Percentiles rank a stretch among this genome's conserved stretches.
These are phyloP conservation scores for Diplodia scrobiculata DNA, from an alignment of 2,329 filamentous ascomycete species.

Conservation along the genomic window DNA sequence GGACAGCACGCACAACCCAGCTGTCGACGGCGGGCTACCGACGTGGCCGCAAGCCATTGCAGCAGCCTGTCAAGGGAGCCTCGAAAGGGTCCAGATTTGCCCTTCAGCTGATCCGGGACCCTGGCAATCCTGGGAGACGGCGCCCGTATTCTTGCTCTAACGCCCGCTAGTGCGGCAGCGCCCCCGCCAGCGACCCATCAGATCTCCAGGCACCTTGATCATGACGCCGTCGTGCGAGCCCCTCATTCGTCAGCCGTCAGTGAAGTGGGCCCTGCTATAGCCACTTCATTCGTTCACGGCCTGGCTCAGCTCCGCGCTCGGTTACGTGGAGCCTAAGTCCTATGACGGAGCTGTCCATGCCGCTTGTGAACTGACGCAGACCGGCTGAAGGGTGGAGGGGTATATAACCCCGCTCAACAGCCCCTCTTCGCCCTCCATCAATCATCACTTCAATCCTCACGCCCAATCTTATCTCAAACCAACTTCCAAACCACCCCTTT, in stretches of 20 bases:
- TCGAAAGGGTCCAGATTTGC: slow-evolving; percentile 10
- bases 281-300: slow-evolving; percentile 9
- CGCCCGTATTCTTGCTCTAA: slow-evolving; percentile 25
- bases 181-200: slow-evolving; percentile 13
- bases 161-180: slow-evolving; percentile 16
- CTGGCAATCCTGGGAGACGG: slow-evolving; percentile 16
- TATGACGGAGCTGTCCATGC: slow-evolving; percentile 9
- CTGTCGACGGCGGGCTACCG: background rate
- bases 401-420: slow-evolving; percentile 25
- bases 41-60: slow-evolving; percentile 3
- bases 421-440: slow-evolving; percentile 13
- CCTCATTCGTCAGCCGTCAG: slow-evolving; percentile 3
- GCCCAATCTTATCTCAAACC: background rate
- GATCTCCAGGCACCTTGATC: slow-evolving; percentile 28
- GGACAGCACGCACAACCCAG: background rate
- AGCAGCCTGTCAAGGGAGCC: background rate
- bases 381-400: background rate
- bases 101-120: slow-evolving; percentile 20
- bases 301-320: slow-evolving; percentile 19
- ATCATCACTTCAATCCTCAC: slow-evolving; percentile 10
- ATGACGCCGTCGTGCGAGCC: slow-evolving; percentile 7
- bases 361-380: background rate
- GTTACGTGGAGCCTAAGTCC: slow-evolving; percentile 11
- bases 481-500: background rate
- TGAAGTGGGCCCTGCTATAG: slow-evolving; percentile 13